A percentile compares a stretch with the other conserved stretches of the same genome.
Conservation (phyloP, 768 basidiomycete genomes). For the Hypholoma fasciculare region DNA sequence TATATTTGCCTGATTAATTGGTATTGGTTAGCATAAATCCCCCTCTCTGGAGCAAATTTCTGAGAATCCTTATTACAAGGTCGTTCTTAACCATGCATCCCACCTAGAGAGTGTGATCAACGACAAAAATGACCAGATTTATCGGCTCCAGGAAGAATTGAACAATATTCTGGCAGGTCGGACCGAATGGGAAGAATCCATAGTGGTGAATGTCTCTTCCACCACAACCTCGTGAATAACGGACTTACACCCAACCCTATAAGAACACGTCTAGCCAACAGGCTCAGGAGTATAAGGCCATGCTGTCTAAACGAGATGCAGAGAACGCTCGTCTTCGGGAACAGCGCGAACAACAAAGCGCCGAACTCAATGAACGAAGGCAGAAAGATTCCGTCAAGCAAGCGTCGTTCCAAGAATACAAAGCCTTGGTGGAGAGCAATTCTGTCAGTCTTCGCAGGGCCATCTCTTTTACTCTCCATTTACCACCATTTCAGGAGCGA, state of each 20-base stretch:
- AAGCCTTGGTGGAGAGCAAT: conserved; percentile 63
- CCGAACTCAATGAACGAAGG: conserved; percentile 70
- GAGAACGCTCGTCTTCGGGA: conserved; percentile 72
- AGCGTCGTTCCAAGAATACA: conserved; percentile 62
- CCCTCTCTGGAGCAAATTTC: conserved; percentile 45
- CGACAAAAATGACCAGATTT: conserved; percentile 39
- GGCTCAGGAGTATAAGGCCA: conserved; percentile 62
- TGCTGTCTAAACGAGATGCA: conserved; percentile 62
- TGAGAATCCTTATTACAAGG: conserved; percentile 54
- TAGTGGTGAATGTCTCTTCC: conserved; percentile 35
- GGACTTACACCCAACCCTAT: conserved; percentile 2
- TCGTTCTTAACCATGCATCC: conserved; percentile 54
- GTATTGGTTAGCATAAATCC: conserved; percentile 33
- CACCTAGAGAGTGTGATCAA: conserved; percentile 41
- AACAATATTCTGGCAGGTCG: conserved; percentile 36
- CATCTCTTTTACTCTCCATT: conserved; percentile 6
- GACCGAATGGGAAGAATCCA: conserved; percentile 47
- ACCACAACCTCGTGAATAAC: not conserved
- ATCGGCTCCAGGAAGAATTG: conserved; percentile 44
- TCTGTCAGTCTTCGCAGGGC: conserved; percentile 34
- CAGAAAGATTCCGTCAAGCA: conserved; percentile 60
- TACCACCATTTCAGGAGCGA: conserved; percentile 54
- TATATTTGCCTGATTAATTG: not conserved
- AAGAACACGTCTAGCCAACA: conserved; percentile 43
- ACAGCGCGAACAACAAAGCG: conserved; percentile 63